Base-by-base conservation (phyloP, 495 filamentous ascomycete genomes). In the Neohortaea acidophila region DNA sequence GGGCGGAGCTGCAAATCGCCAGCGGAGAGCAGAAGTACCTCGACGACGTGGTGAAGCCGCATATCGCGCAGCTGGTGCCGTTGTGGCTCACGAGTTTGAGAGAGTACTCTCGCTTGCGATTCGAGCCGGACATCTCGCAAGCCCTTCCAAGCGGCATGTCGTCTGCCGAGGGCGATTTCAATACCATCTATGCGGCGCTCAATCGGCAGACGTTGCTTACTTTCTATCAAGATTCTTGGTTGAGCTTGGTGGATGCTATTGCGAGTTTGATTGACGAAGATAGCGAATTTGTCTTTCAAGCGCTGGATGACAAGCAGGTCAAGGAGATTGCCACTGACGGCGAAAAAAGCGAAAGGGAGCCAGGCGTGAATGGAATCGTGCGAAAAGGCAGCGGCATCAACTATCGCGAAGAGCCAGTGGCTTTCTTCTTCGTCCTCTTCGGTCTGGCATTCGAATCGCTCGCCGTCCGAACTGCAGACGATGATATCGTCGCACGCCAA, bases 381-480 rank as follows among this genome's bases (percentile, higher is more conserved):
- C 55, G 62, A 21, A 52, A 55, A 20, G 69, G 72, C 11, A 61
- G 67, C 36, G 79, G 84, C 47, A 96, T 99, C 58, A 93, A 94
- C 52, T 96, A 96, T 52, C 83, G 89, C 14, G 87, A 94, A 53
- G 91, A 99, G 54, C 89, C 89, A 0, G 84, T 94, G 12, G 89
- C 89, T 0, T 99, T 99, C 66, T 99, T 99, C 61, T 99, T 99
- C 49, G 85, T 99, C 8, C 68, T 99, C 1, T 99, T 94, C 51
- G 89, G 89, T 18, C 77, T 99, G 40, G 84, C 85, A 0, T 93
- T 96, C 47, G 89, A 99, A 58, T 86, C 91, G 19, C 69, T 99
- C 28, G 86, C 83, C 12, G 81, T 79, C 5, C 75, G 84, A 39
- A 74, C 77, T 10, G 66, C 66, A 4, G 77, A 74, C 30, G 81